Base-by-base conservation (phyloP, 805 yeast species). In the Myxozyma sirexii region DNA sequence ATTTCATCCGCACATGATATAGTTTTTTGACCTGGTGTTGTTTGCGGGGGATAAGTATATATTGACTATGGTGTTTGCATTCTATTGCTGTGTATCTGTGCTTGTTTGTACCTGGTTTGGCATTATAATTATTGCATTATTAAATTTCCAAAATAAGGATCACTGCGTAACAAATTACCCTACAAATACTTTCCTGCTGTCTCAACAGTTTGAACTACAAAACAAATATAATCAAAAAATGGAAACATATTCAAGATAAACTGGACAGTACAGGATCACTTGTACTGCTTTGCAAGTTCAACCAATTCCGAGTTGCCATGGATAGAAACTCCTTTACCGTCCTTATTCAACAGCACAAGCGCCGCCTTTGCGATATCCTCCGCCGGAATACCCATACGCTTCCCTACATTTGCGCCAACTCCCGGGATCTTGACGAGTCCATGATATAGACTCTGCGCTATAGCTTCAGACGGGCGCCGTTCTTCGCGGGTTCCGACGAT, bases 361-460 rank as follows among this genome's bases (percentile, higher is more conserved):
- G 83, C 88, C 39, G 81, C 84, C 47, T 75, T 72, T 4, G 85
- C 92, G 41, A 89, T 84, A 47, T 88, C 93, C 31, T 80, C 82
- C 13, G 82, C 94, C 37, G 78, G 69, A n/a, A 84, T 77, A 0
- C 91, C 87, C 57, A 24, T 0, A 29, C 35, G 4, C 19, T 49
- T 49, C 4, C 12, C 5, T 2, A 48, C 13, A 4, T 38, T 3
- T 33, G 26, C 29, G 24, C 54, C 49, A 17, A 56, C 13, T 8
- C 44, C 39, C 17, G 63, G 67, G 10, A 63, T 23, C 31, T 17
- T 37, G 39, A 38, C 24, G 6, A 65, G 24, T 15, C 60, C 64
- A 8, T 26, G 31, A 19, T n/a, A 21, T 26, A 60, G 15, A 15
- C 27, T 42, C 48, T 49, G 56, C 7, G 56, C 59, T 2, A 48